Base-by-base conservation (phyloP, 2,329 filamentous ascomycete genomes). In the Aquanectria penicillioides region DNA sequence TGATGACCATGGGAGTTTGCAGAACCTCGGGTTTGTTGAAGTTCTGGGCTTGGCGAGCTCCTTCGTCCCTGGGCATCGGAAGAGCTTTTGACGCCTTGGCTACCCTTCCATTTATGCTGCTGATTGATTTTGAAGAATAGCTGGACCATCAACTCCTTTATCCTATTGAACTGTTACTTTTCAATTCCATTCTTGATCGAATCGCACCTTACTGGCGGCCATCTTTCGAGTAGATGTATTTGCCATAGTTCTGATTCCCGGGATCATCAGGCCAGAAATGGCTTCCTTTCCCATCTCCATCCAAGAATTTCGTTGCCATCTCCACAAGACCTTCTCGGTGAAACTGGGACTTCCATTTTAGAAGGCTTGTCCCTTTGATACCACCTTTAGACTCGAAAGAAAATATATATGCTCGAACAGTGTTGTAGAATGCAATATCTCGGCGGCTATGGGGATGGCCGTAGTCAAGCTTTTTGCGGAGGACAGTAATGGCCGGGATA, bases 311-410 rank as follows among this genome's bases (percentile, higher is more conserved):
- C 5, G 44, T 47, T 3, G 62, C 55, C 33, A 68, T 41, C 12
- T 68, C 64, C n/a, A 53, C 20, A 15, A 68, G 50, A 3, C 62
- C 66, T 28, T 34, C 48, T 6, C 67, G 64, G 9, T 68, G 66
- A 7, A 15, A 8, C 18, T 36, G 31, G 1, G n/a, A 25, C 23
- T 20, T 61, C 66, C 66, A 68, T 36, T 33, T 48, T 2, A 56
- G 41, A 11, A 67, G 43, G 7, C 46, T 56, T 1, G 41, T 18
- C 12, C 50, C 66, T 0, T 25, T 60, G 0, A 62, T 12, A 0
- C 25, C 38, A 3, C 51, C 36, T 0, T 23, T 43, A 6, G 66
- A 63, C 11, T 36, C 44, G 25, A 68, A 68, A 1, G 7, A 18
- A 2, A 15, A 33, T 2, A 58, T 29, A 8, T 64, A 59, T 11